Percentiles rank a stretch among this genome's conserved stretches.
Conservation (phyloP, 2,329 filamentous ascomycete genomes). For the Colletotrichum chrysophilum region DNA sequence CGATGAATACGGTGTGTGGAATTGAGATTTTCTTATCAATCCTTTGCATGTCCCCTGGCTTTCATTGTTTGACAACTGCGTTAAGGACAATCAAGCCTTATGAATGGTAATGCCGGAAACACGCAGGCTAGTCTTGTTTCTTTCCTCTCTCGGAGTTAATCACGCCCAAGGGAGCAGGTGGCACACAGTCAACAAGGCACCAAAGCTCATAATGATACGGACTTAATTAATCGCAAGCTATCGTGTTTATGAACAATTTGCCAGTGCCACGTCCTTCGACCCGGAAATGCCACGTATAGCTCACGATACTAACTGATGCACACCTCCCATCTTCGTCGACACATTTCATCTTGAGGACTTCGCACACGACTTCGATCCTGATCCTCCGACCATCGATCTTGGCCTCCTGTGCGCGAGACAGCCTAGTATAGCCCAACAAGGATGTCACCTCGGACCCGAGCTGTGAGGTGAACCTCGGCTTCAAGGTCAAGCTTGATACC, state of each 20-base stretch:
- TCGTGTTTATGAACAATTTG: background rate
- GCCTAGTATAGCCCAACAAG: slow-evolving; percentile 60
- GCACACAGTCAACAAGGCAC: no score
- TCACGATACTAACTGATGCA: background rate
- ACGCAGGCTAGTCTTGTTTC: no score
- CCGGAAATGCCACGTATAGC: background rate
- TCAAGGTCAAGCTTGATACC: slow-evolving; percentile 70
- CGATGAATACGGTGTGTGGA: no score
- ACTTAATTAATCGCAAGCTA: background rate
- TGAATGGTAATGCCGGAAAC: no score
- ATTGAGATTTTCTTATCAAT: no score
- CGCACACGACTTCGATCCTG: background rate
- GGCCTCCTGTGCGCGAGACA: background rate
- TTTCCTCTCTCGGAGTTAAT: no score
- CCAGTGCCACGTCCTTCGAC: background rate
- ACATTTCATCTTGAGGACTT: background rate
- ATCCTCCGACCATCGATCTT: background rate
- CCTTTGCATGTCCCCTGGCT: no score
- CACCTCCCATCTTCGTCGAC: background rate
- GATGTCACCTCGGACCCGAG: slow-evolving; percentile 65
- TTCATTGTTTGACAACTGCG: no score
- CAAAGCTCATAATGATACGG: no score
- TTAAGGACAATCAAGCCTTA: no score
- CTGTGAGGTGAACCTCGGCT: slow-evolving; percentile 66
- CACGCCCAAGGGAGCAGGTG: no score